Evolutionary conservation across 2,329 filamentous ascomycete species (phyloP).

Genomic region (Fusarium tanahbumbuense): DNA sequence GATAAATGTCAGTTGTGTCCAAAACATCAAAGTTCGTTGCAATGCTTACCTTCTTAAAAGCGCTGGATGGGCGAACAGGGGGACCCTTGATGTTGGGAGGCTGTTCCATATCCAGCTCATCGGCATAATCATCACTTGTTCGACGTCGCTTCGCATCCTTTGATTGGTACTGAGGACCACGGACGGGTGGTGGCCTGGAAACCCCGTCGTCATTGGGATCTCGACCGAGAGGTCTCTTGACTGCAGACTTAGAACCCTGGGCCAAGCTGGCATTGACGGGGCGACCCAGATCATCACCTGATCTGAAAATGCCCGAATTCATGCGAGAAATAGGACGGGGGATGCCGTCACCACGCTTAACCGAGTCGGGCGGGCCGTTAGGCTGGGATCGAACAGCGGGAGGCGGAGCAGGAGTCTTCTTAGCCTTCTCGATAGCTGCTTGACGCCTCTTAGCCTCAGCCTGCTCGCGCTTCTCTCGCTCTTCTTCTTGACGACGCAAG

Average conservation of each 20-base stretch:
- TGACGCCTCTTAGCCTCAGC: conserved; percentile 76
- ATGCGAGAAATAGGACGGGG: conserved; percentile 68
- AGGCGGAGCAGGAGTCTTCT: conserved; percentile 72
- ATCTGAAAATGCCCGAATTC: conserved; percentile 63
- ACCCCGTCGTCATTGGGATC: conserved; percentile 68
- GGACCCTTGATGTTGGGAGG: conserved; percentile 78
- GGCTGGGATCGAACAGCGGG: conserved; percentile 68
- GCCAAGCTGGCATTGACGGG: conserved; percentile 71
- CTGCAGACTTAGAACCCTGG: conserved; percentile 67
- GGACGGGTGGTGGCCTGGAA: conserved; percentile 57
- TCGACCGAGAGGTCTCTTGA: conserved; percentile 79
- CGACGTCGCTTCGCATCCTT: conserved; percentile 83
- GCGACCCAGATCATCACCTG: conserved; percentile 70
- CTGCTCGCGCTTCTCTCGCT: conserved; percentile 70
- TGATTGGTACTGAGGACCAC: conserved; percentile 72
- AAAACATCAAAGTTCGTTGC: background rate
- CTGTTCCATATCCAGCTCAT: conserved; percentile 69
- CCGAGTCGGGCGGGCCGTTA: conserved; percentile 60
- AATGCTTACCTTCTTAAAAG: conserved; percentile 72
- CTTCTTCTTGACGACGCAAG: conserved; percentile 69
- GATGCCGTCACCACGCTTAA: conserved; percentile 49
- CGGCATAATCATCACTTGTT: conserved; percentile 78
- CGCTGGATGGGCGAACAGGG: conserved; percentile 83
- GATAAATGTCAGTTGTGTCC: conserved; percentile 50
- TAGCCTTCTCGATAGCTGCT: conserved; percentile 71